These are phyloP conservation scores for Globisporangium uncinulatum DNA, from an alignment of 352 stramenopile genomes.

Conservation along the genomic window DNA sequence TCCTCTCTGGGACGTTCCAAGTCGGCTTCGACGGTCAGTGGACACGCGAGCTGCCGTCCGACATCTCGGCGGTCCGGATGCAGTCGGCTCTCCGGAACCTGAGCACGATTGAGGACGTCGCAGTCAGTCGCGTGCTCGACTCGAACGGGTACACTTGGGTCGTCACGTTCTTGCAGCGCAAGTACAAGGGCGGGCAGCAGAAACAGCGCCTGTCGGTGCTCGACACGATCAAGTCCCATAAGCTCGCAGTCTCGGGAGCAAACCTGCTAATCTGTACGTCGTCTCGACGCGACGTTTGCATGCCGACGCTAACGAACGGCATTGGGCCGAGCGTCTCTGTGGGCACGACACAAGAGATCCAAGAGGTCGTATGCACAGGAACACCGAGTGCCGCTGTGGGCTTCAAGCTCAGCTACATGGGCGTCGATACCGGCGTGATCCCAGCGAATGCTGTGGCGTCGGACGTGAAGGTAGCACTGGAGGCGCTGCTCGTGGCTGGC, in stretches of 20 bases:
- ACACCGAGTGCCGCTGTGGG: slow-evolving; percentile 14
- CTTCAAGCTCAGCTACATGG: slow-evolving; percentile 68
- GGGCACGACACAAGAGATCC: slow-evolving; percentile 43
- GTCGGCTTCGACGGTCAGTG: slow-evolving; percentile 85
- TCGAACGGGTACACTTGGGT: slow-evolving; percentile 78
- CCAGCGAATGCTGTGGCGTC: slow-evolving; percentile 25
- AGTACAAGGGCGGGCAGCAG: slow-evolving; percentile 54
- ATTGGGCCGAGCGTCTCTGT: slow-evolving; percentile 41
- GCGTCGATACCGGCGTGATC: slow-evolving; percentile 39
- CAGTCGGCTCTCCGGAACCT: slow-evolving; percentile 42
- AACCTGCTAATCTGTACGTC: slow-evolving; percentile 64
- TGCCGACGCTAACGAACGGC: slow-evolving; percentile 32
- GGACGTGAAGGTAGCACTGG: slow-evolving; percentile 48
- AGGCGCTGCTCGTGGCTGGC: slow-evolving; percentile 50
- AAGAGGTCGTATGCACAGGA: slow-evolving; percentile 45
- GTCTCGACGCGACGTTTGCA: slow-evolving; percentile 30
- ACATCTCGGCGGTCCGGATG: slow-evolving; percentile 83
- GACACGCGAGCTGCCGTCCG: slow-evolving; percentile 81
- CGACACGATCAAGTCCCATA: slow-evolving; percentile 34
- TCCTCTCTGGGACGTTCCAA: slow-evolving; percentile 79
- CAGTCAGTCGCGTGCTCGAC: slow-evolving; percentile 48
- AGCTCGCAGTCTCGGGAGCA: slow-evolving; percentile 34
- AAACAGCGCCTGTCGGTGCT: slow-evolving; percentile 40
- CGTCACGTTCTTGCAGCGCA: slow-evolving; percentile 54
- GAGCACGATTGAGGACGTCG: slow-evolving; percentile 49